phyloP scores from a whole-genome alignment of 768 basidiomycete species.

The Phaeolepiota aurea region DNA sequence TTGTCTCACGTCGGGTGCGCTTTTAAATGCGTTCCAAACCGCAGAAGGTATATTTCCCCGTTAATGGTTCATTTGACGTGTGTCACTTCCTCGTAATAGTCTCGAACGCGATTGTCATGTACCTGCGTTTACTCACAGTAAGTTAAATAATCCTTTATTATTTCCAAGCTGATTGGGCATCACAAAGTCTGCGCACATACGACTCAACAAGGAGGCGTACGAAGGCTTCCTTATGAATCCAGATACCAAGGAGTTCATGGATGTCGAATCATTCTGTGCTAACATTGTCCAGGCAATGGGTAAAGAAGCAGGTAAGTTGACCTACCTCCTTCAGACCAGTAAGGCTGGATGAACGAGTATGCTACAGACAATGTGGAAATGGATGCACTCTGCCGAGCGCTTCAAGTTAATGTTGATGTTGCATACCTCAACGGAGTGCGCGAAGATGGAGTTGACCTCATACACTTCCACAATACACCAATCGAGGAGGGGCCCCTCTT shows the following conservation, averaged over 20 bases:
- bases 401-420: slow-evolving; percentile 60
- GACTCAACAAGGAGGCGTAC: slow-evolving; percentile 50
- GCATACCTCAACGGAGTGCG: slow-evolving; percentile 15
- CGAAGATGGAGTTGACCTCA: slow-evolving; percentile 1
- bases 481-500: background rate
- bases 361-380: slow-evolving; percentile 72
- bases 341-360: background rate
- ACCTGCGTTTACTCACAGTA: slow-evolving; percentile 71
- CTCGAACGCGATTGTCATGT: slow-evolving; percentile 71
- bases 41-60: slow-evolving; percentile 30
- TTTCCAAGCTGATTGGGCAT: background rate
- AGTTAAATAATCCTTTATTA: slow-evolving; percentile 7
- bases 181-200: slow-evolving; percentile 63
- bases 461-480: slow-evolving; percentile 1
- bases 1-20: slow-evolving; percentile 22
- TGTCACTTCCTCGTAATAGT: slow-evolving; percentile 20
- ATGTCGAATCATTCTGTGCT: slow-evolving; percentile 62
- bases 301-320: slow-evolving; percentile 60
- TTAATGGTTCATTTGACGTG: background rate
- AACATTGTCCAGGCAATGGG: slow-evolving; percentile 70
- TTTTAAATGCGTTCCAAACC: slow-evolving; percentile 48
- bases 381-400: slow-evolving; percentile 60
- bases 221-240: slow-evolving; percentile 72
- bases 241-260: slow-evolving; percentile 51
- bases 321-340: background rate